Evolutionary conservation across 23 red algal species (phyloP), one percentile per base, ranked within the genome.

Genomic region (Gracilaria domingensis): DNA sequence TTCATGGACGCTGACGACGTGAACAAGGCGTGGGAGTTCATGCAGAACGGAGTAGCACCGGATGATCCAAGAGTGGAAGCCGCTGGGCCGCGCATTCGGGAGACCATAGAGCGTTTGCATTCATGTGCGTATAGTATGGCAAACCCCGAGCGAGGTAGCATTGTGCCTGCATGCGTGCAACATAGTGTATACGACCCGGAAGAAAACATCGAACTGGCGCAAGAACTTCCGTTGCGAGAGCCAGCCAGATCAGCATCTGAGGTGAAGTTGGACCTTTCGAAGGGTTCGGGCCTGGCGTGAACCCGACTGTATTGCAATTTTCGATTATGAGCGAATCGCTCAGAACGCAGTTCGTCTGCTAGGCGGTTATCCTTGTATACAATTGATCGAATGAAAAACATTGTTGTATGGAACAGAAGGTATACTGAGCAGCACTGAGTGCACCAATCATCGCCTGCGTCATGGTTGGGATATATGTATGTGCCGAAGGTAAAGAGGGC

Each of bases 1-100:
- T 96, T 96, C 71, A 96, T 96, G 94, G 79, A 96, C 69, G 94
- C 94, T 28, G 82, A 96, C 3, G 83, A 91, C 44, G 94, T 96
- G 18, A 57, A 51, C 2, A 60, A 53, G n/a, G 94, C 94, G 8
- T 96, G 94, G 94, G 44, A 84, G 14, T 50, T 96, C 26, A 91
- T 96, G 87, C 48, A 96, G 48, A 39, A 36, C 24, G 82, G 82
- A 16, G 78, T 91, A 12, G 35, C 37, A 25, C 24, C 45, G 17
- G 70, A 74, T 40, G 94, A 96, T 80, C 47, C 94, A 32, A 50
- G 72, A 39, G 81, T 75, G 9, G 82, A 82, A 23, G 74, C 42
- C n/a, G 74, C 83, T 25, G 92, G 92, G 9, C 82, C 62, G 16
- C 82, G 82, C 20, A 87, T 96, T 30, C 54, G 64, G 55, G 94